Conservation (phyloP, 2,329 filamentous ascomycete species). For the Botrytis aclada region DNA sequence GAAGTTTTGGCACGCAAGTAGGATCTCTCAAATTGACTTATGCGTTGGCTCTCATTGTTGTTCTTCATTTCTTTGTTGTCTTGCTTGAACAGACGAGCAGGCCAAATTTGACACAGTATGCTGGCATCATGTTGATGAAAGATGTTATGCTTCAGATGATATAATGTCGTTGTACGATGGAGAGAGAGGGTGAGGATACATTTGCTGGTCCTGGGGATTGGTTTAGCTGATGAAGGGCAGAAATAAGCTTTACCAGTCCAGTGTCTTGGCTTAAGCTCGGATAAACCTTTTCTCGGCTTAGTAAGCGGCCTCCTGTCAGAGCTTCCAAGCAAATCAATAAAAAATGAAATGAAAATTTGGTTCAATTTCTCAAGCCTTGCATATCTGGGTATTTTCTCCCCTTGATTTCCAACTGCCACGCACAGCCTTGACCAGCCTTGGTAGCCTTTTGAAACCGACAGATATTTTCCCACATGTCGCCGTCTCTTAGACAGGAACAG, state of each 20-base stretch:
- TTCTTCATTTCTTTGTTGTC: neutral
- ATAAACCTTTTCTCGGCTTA: neutral
- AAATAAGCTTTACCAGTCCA: neutral
- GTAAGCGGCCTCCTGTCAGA: neutral
- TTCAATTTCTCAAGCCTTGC: neutral
- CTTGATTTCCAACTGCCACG: neutral
- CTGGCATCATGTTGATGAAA: neutral
- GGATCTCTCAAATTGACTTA: neutral
- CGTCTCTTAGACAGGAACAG: neutral
- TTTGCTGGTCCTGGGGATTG: neutral
- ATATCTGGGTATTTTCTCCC: neutral
- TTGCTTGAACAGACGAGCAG: neutral
- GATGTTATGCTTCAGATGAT: neutral
- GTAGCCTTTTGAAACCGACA: neutral
- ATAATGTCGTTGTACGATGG: neutral
- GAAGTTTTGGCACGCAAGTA: neutral
- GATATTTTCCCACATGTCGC: neutral
- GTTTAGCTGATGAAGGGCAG: neutral
- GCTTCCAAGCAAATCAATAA: neutral
- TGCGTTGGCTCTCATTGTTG: neutral
- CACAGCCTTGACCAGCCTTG: neutral
- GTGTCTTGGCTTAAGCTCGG: neutral
- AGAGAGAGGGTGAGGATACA: neutral
- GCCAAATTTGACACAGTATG: neutral
- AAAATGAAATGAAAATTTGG: neutral